Percentiles rank a stretch among this genome's conserved stretches.
Evolutionary conservation across 108 stramenopile genomes (phyloP).

Genomic region (Cyclotella baltica): DNA sequence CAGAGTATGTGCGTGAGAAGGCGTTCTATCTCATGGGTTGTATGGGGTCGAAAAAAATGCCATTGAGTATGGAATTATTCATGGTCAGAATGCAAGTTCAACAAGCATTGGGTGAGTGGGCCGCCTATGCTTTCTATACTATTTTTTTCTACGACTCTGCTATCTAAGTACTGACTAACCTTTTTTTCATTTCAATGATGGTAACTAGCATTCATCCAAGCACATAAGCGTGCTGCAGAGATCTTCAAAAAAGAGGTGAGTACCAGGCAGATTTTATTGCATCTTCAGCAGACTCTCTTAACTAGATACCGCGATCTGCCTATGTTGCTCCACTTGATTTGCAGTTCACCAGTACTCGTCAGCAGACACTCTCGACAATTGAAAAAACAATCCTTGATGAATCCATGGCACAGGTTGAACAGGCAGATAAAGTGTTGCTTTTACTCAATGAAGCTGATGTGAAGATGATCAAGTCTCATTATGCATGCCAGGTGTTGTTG

Average conservation of each 20-base stretch:
- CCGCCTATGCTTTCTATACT: too few relatives aligned
- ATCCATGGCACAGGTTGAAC: not conserved
- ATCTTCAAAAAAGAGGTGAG: conserved; percentile 56
- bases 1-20: not conserved
- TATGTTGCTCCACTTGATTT: too few relatives aligned
- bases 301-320: too few relatives aligned
- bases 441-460: not conserved
- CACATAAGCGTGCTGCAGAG: conserved; percentile 47
- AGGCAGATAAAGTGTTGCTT: not conserved
- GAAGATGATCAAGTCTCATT: not conserved
- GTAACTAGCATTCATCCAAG: conserved; percentile 42
- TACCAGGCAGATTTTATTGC: too few relatives aligned
- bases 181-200: conserved; percentile 15
- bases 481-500: not conserved
- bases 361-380: not conserved
- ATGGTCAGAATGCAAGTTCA: conserved; percentile 45
- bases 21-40: conserved; percentile 6
- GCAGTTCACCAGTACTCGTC: not conserved
- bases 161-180: not conserved
- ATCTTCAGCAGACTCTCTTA: too few relatives aligned
- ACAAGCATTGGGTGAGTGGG: conserved; percentile 7
- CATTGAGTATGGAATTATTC: conserved; percentile 33
- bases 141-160: not conserved
- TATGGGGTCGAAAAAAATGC: not conserved
- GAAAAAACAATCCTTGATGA: not conserved